phyloP scores from a whole-genome alignment of 441 rosid genomes.

The Capsella rubella region DNA sequence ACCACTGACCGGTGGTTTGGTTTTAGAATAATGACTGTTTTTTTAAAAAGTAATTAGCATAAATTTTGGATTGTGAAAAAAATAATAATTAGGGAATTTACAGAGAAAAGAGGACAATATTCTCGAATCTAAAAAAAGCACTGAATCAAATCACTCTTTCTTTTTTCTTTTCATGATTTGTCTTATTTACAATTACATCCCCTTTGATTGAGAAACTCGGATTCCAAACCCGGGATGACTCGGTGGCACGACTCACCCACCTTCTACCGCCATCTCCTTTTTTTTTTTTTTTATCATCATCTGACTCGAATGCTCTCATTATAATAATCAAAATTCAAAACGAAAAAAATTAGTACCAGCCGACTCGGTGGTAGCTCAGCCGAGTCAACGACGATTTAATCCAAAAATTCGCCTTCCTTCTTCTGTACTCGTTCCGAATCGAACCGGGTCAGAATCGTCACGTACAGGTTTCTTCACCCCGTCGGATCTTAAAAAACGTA shows the following conservation, averaged over 20 bases:
- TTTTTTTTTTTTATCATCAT: background rate
- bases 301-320: slow-evolving; percentile 16
- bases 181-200: slow-evolving; percentile 27
- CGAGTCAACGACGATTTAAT: slow-evolving; percentile 31
- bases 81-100: slow-evolving; percentile 38
- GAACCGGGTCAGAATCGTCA: slow-evolving; percentile 49
- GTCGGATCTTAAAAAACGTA: too few relatives aligned
- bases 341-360: slow-evolving; percentile 33
- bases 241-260: slow-evolving; percentile 62
- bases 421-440: slow-evolving; percentile 40
- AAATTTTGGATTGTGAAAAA: background rate
- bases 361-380: slow-evolving; percentile 34
- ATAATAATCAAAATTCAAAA: background rate
- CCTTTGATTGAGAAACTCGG: slow-evolving; percentile 32
- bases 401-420: slow-evolving; percentile 24
- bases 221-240: slow-evolving; percentile 82
- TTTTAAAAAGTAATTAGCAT: background rate
- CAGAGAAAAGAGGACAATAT: slow-evolving; percentile 37
- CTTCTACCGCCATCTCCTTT: slow-evolving; percentile 65
- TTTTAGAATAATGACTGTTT: background rate
- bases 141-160: slow-evolving; percentile 20
- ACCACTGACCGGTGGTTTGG: background rate
- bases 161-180: background rate
- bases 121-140: slow-evolving; percentile 13
- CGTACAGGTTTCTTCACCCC: background rate